A percentile compares a stretch with the other conserved stretches of the same genome.
phyloP scores from a whole-genome alignment of 352 stramenopile species.

The Lagenidium sp. region DNA sequence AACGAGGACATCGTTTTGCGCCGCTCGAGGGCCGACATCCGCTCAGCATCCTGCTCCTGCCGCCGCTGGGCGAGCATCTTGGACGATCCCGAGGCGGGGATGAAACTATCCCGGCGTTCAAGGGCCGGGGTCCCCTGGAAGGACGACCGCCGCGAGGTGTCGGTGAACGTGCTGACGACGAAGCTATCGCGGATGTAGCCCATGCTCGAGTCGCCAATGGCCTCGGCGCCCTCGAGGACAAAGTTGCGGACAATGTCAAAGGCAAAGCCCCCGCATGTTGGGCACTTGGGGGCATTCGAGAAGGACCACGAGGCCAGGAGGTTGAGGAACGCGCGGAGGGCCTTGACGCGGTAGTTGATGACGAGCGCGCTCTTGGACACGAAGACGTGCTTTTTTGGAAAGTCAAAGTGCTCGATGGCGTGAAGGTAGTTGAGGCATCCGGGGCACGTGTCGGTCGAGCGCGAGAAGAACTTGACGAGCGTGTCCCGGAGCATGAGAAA shows the following conservation, averaged over 20 bases:
- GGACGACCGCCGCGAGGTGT: slow-evolving; percentile 15
- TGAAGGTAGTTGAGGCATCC: slow-evolving; percentile 75
- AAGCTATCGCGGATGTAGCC: slow-evolving; percentile 60
- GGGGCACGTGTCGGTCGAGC: slow-evolving; percentile 58
- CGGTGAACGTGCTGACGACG: slow-evolving; percentile 43
- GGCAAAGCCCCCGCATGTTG: slow-evolving; percentile 69
- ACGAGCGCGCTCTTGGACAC: slow-evolving; percentile 63
- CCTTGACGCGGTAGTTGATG: slow-evolving; percentile 80
- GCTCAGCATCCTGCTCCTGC: slow-evolving; percentile 4
- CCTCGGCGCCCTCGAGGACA: slow-evolving; percentile 46
- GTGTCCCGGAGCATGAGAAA: slow-evolving; percentile 68
- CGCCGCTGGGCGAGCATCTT: slow-evolving; percentile 17
- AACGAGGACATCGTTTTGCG: slow-evolving; percentile 8
- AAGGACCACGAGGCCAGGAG: slow-evolving; percentile 75
- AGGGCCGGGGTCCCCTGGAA: slow-evolving; percentile 1
- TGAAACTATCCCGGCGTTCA: slow-evolving; percentile 39
- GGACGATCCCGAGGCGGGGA: slow-evolving; percentile 25
- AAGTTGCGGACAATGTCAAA: slow-evolving; percentile 80
- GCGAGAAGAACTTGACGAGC: slow-evolving; percentile 72
- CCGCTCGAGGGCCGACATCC: slow-evolving; percentile 1
- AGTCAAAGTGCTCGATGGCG: slow-evolving; percentile 69
- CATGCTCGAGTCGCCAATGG: slow-evolving; percentile 49
- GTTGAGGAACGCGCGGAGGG: slow-evolving; percentile 78
- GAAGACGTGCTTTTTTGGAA: slow-evolving; percentile 84
- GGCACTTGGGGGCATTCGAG: slow-evolving; percentile 75